A percentile compares a stretch with the other conserved stretches of the same genome.
Evolutionary conservation across 345 rosid genomes (phyloP).

Genomic region (Euclidium syriacum): DNA sequence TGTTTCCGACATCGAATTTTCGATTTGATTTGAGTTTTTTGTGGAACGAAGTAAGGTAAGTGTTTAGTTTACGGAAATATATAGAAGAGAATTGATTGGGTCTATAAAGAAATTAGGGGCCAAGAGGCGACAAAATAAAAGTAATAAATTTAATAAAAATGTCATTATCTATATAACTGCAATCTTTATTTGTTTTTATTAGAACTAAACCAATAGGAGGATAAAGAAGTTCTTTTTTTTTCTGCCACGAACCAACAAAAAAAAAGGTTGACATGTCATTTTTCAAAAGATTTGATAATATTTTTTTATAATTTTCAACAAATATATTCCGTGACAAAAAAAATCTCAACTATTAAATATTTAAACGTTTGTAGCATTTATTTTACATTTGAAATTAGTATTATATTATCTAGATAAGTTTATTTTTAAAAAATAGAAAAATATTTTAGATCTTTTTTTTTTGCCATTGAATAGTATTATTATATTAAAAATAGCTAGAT

Average conservation of each 20-base stretch:
- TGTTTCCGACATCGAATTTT: conserved; percentile 18
- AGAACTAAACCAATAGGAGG: neutral
- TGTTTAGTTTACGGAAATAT: neutral
- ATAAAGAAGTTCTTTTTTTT: too few relatives aligned
- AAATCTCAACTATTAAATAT: too few relatives aligned
- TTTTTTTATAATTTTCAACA: too few relatives aligned
- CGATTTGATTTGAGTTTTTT: conserved; percentile 29
- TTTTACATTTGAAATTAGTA: too few relatives aligned
- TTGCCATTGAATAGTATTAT: too few relatives aligned
- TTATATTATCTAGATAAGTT: too few relatives aligned
- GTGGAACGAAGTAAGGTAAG: neutral
- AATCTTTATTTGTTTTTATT: neutral
- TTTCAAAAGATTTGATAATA: conserved; percentile 1
- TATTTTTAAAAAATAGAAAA: too few relatives aligned
- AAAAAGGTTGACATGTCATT: neutral
- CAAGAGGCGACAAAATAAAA: neutral
- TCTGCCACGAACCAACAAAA: too few relatives aligned
- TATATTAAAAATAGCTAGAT: too few relatives aligned
- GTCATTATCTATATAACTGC: conserved; percentile 7
- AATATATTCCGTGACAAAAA: too few relatives aligned
- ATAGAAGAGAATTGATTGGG: neutral
- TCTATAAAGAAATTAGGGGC: neutral
- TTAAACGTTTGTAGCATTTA: too few relatives aligned
- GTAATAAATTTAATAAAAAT: neutral
- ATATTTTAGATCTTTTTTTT: too few relatives aligned